Conservation (phyloP, 192 early-diverging fungal genomes). For the Backusella westeae region DNA sequence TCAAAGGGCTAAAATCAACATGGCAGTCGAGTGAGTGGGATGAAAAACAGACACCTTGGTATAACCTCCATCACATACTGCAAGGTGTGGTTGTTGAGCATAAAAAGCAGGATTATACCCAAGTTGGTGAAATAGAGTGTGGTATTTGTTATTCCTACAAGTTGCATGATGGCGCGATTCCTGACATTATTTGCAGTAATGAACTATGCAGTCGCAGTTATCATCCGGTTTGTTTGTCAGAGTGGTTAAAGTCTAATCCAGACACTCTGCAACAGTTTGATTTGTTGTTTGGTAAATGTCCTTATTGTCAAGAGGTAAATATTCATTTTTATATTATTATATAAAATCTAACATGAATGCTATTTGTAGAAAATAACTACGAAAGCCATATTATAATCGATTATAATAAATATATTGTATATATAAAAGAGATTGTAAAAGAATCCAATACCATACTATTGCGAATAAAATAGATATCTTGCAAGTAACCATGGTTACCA, state of each 20-base stretch:
- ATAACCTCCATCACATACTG: neutral
- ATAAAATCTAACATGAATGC: neutral
- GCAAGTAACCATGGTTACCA: no score
- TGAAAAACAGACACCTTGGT: neutral
- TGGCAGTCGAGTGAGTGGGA: constrained; percentile 11
- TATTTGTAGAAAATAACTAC: constrained; percentile 11
- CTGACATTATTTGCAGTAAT: constrained; percentile 13
- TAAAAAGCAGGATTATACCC: neutral
- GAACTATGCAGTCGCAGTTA: constrained; percentile 14
- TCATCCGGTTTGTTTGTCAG: constrained; percentile 21
- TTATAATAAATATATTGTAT: no score
- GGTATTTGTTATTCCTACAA: constrained; percentile 33
- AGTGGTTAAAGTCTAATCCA: constrained; percentile 25
- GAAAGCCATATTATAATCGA: constrained; percentile 7
- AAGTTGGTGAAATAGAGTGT: constrained; percentile 19
- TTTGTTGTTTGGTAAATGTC: constrained; percentile 27
- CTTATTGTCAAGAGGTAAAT: constrained; percentile 27
- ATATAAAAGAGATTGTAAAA: no score
- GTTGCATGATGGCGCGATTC: constrained; percentile 2
- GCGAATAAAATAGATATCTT: no score
- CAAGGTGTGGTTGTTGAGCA: neutral
- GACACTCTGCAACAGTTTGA: constrained; percentile 19
- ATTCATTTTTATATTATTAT: neutral
- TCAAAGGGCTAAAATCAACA: neutral
- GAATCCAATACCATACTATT: no score